Conservation (phyloP, 2,329 filamentous ascomycete species). For the Botrytis fragariae region DNA sequence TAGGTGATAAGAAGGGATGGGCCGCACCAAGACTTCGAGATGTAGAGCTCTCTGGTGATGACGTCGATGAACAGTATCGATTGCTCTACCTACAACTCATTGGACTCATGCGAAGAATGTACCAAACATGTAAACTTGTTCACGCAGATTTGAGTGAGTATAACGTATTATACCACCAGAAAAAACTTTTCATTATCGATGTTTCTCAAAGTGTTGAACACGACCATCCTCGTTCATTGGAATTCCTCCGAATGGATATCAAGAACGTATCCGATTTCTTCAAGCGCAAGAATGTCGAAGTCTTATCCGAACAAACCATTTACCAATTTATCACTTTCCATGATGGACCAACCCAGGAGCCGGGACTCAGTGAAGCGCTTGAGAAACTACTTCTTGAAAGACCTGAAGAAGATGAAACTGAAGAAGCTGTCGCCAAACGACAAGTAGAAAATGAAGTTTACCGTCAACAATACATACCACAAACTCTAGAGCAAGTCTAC, state of each 20-base stretch:
- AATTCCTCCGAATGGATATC: slow-evolving; percentile 97
- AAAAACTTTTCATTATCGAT: slow-evolving; percentile 88
- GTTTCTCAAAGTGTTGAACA: slow-evolving; percentile 97
- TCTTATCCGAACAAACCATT: slow-evolving; percentile 71
- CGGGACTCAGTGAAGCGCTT: slow-evolving; percentile 59
- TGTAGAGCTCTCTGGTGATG: slow-evolving; percentile 68
- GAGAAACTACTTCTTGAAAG: slow-evolving; percentile 64
- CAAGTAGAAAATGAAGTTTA: slow-evolving; percentile 91
- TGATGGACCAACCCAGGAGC: slow-evolving; percentile 58
- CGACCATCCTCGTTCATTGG: slow-evolving; percentile 86
- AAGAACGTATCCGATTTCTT: slow-evolving; percentile 97
- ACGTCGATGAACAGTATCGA: slow-evolving; percentile 70
- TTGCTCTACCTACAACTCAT: slow-evolving; percentile 79
- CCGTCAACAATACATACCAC: slow-evolving; percentile 92
- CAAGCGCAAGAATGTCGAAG: slow-evolving; percentile 77
- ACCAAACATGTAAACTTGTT: slow-evolving; percentile 86
- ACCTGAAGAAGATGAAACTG: slow-evolving; percentile 52
- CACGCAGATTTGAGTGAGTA: slow-evolving; percentile 98
- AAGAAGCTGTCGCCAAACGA: slow-evolving; percentile 53
- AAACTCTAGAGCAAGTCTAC: slow-evolving; percentile 93
- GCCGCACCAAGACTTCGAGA: slow-evolving; percentile 88
- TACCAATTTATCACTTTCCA: slow-evolving; percentile 77
- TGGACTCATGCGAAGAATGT: slow-evolving; percentile 87
- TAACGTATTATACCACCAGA: slow-evolving; percentile 87
- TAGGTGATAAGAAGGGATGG: slow-evolving; percentile 83